Conservation (phyloP, 31 red algal genomes). For the Odonthalia washingtoniensis region DNA sequence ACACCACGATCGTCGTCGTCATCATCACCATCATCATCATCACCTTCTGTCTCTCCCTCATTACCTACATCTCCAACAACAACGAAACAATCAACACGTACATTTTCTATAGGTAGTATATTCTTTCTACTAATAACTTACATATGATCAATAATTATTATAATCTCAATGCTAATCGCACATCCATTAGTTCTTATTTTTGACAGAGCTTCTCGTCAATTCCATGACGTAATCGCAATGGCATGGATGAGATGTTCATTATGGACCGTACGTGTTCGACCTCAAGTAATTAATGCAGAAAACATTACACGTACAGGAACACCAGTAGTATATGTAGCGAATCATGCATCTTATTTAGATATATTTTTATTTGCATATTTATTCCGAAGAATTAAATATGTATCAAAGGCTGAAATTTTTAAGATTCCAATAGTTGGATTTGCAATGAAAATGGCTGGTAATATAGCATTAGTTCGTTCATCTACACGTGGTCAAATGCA, state of each 20-base stretch:
- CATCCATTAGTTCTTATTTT: conserved; percentile 70
- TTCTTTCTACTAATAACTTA: conserved; percentile 78
- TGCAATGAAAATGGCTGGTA: conserved; percentile 93
- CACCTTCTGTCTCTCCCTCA: too few relatives aligned
- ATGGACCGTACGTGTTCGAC: conserved; percentile 50
- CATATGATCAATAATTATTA: conserved; percentile 74
- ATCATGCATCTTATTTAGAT: conserved; percentile 92
- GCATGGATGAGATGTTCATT: conserved; percentile 84
- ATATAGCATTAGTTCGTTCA: conserved; percentile 80
- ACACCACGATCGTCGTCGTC: too few relatives aligned
- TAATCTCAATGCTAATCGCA: conserved; percentile 73
- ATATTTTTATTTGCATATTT: conserved; percentile 89
- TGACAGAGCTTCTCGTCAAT: conserved; percentile 71
- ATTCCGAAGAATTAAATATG: conserved; percentile 76
- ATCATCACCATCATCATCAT: too few relatives aligned
- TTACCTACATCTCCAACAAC: too few relatives aligned
- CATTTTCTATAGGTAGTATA: conserved; percentile 60
- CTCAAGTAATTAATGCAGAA: conserved; percentile 60
- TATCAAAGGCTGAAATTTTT: conserved; percentile 95
- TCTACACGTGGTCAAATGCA: conserved; percentile 76
- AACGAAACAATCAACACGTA: not conserved
- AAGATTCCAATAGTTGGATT: conserved; percentile 91
- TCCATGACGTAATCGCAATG: conserved; percentile 79
- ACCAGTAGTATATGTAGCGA: conserved; percentile 88
- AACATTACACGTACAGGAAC: conserved; percentile 55